Conservation (phyloP, 2,329 filamentous ascomycete species). For the Pseudogymnoascus sp. region DNA sequence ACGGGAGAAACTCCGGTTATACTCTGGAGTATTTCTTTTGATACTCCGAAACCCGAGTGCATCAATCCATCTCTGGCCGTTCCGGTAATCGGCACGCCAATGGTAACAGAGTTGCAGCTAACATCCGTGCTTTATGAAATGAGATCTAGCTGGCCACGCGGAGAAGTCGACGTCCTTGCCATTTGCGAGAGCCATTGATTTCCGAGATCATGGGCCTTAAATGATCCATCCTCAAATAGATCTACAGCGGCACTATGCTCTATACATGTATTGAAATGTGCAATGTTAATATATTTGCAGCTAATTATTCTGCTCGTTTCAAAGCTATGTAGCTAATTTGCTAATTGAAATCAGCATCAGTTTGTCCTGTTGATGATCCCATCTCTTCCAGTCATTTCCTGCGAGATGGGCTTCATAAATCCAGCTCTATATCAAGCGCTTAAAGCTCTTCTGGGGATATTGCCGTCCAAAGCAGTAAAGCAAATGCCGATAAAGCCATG, state of each 20-base stretch:
- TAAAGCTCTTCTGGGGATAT: neutral
- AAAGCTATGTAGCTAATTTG: neutral
- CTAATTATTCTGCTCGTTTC: neutral
- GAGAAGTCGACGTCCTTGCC: neutral
- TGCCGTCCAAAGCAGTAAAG: neutral
- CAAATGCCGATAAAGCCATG: neutral
- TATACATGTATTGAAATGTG: neutral
- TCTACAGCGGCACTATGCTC: neutral
- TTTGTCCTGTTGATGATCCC: neutral
- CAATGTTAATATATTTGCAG: slow-evolving; percentile 3
- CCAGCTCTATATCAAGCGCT: slow-evolving; percentile 1
- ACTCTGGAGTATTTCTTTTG: slow-evolving; percentile 3
- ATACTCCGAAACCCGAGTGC: neutral
- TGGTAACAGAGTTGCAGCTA: neutral
- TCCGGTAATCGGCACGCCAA: neutral
- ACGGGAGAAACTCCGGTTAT: neutral
- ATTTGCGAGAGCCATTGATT: neutral
- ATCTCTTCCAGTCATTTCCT: slow-evolving; percentile 4
- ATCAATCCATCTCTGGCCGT: neutral
- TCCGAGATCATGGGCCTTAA: neutral
- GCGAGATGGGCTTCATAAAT: slow-evolving; percentile 6
- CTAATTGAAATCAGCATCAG: neutral
- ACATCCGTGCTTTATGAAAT: neutral
- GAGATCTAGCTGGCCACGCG: neutral
- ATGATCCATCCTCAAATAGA: neutral